Evolutionary conservation across 2,329 filamentous ascomycete genomes (phyloP).

Genomic region (Pseudogymnoascus sp.): DNA sequence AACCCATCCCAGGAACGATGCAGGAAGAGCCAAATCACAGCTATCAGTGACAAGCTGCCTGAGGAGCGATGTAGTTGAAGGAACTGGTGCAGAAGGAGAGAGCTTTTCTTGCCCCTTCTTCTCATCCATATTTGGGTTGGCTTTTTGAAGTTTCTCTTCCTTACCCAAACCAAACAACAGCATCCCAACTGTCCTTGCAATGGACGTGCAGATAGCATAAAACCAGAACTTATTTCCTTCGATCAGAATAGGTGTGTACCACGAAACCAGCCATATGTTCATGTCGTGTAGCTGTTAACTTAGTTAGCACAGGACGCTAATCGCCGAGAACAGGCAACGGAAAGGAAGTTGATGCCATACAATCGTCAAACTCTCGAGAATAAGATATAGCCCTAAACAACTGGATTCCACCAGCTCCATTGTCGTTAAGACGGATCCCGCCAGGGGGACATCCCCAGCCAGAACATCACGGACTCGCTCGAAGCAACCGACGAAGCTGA

Average conservation of each 20-base stretch:
- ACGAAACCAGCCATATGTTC: slow-evolving; percentile 14
- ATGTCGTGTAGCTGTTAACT: slow-evolving; percentile 11
- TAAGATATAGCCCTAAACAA: slow-evolving; percentile 2
- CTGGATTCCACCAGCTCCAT: slow-evolving; percentile 7
- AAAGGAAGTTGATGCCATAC: neutral
- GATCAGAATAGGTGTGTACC: slow-evolving; percentile 12
- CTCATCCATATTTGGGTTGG: neutral
- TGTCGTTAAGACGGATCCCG: neutral
- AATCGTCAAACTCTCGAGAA: slow-evolving; percentile 5
- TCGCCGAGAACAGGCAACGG: neutral
- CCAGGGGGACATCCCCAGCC: neutral
- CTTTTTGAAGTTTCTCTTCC: neutral
- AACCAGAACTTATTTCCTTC: slow-evolving; percentile 15
- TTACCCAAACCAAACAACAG: neutral
- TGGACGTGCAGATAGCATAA: slow-evolving; percentile 12
- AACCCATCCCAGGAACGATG: slow-evolving; percentile 12
- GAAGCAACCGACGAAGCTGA: slow-evolving; percentile 11
- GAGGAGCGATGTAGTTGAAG: neutral
- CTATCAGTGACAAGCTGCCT: slow-evolving; percentile 8
- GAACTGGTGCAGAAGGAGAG: neutral
- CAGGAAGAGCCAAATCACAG: slow-evolving; percentile 13
- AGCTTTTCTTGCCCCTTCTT: neutral
- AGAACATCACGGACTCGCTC: slow-evolving; percentile 11
- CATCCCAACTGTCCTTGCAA: slow-evolving; percentile 8
- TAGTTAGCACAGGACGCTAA: neutral